Evolutionary conservation across 306 rosid species (phyloP).

Genomic region (Acacia crassicarpa): DNA sequence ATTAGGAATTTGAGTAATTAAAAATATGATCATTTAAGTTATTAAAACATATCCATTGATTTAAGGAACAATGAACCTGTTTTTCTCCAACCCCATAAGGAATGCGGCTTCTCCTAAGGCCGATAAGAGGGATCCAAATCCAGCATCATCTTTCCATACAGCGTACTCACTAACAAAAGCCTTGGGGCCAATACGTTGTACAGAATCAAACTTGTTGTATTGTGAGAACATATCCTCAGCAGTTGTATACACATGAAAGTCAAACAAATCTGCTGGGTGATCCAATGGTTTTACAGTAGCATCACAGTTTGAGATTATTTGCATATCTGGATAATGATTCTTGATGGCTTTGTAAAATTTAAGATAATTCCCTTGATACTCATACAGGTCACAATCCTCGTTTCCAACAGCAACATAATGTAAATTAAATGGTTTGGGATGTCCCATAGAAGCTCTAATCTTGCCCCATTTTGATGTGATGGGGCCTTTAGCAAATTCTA

Average conservation of each 20-base stretch:
- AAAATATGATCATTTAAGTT: not conserved
- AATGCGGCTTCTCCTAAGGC: not conserved
- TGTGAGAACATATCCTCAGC: conserved; percentile 66
- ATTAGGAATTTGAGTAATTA: not conserved
- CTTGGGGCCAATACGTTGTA: conserved; percentile 60
- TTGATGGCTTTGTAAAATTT: conserved; percentile 64
- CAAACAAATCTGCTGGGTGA: conserved; percentile 91
- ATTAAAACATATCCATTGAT: not conserved
- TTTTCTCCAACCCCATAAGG: not conserved
- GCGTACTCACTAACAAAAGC: conserved; percentile 88
- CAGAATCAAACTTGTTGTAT: not conserved
- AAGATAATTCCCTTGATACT: conserved; percentile 67
- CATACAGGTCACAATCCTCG: not conserved
- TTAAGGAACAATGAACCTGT: conserved; percentile 38
- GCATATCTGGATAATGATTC: conserved; percentile 68
- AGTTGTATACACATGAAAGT: conserved; percentile 72
- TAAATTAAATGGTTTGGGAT: not conserved
- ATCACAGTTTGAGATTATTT: conserved; percentile 85
- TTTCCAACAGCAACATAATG: not conserved
- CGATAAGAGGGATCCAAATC: conserved; percentile 72
- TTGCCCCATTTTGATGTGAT: not conserved
- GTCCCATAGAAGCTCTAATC: not conserved
- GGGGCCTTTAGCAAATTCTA: not conserved
- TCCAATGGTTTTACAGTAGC: conserved; percentile 63
- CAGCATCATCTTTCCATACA: conserved; percentile 71